Evolutionary conservation across 768 basidiomycete species (phyloP), one percentile per base, ranked within the genome.

Genomic region (Hygrophoropsis aurantiaca): DNA sequence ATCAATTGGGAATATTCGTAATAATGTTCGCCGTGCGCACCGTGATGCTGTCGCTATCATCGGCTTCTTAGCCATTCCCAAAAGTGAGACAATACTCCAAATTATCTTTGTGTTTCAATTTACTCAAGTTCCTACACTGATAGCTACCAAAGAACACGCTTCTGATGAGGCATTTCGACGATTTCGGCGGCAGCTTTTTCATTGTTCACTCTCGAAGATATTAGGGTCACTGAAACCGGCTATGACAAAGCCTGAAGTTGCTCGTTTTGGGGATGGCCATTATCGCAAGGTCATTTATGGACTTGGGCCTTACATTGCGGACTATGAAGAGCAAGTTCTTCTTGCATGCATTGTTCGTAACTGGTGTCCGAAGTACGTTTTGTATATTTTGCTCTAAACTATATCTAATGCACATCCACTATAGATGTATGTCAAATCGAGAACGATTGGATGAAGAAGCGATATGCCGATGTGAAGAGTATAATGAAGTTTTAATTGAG

Each of bases 301-400:
- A 2, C 48, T 74, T 4, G 69, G 69, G 1, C 61, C 69, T 0
- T 69, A 70, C 34, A 72, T 74, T 46, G 68, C 68, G 0, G 68
- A 74, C 44, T 73, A 74, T 44, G 68, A 66, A 0, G 70, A 74
- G 44, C 72, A 73, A 44, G 62, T 50, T 2, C 43, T 67, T 1
- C n/a, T n/a, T n/a, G n/a, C n/a, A n/a, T n/a, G n/a, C n/a, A n/a
- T n/a, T n/a, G n/a, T n/a, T n/a, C n/a, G 46, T 71, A 0, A 56
- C 63, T 4, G 60, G 68, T 32, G 53, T 69, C 46, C 64, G 11
- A 54, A 23, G 58, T 72, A 0, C 61, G 62, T 51, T 44, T 65
- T 11, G 50, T 51, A 69, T 72, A 54, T 13, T 50, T 47, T 47
- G 13, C 20, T 42, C 7, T n/a, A n/a, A 19, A 30, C 4, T 3